A percentile compares a stretch with the other conserved stretches of the same genome.
Conservation (phyloP, 345 rosid species). For the Nephelium lappaceum region DNA sequence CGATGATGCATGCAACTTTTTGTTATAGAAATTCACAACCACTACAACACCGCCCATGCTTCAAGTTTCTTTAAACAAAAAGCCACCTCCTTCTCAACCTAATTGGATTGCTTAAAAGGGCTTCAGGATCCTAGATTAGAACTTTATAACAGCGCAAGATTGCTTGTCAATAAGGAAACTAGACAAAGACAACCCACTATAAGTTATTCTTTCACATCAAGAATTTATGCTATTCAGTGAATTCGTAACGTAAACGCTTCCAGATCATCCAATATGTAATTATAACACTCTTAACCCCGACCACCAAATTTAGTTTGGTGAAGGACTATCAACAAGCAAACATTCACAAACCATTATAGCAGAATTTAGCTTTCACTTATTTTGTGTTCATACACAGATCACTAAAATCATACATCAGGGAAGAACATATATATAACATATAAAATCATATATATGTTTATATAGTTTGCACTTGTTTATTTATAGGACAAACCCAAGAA, state of each 20-base stretch:
- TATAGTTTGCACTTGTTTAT: constrained; percentile 12
- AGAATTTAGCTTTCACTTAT: background rate
- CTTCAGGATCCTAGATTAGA: background rate
- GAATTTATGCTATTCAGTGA: no score
- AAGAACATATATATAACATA: background rate
- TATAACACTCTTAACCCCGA: no score
- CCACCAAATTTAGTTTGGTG: no score
- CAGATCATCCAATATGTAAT: no score
- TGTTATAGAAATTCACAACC: constrained; percentile 1
- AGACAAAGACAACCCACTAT: background rate
- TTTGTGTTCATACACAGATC: background rate
- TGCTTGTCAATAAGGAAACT: background rate
- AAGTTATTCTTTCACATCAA: background rate
- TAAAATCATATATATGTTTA: background rate
- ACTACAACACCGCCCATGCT: background rate
- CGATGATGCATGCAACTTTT: background rate
- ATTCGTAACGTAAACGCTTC: no score
- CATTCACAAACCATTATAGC: background rate
- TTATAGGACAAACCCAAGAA: constrained; percentile 20
- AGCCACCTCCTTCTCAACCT: background rate
- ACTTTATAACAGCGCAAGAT: background rate
- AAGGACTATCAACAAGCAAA: background rate
- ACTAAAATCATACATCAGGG: background rate
- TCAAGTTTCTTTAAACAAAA: background rate
- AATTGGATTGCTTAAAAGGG: background rate